Evolutionary conservation across 306 rosid genomes (phyloP).

Genomic region (Quercus variabilis): DNA sequence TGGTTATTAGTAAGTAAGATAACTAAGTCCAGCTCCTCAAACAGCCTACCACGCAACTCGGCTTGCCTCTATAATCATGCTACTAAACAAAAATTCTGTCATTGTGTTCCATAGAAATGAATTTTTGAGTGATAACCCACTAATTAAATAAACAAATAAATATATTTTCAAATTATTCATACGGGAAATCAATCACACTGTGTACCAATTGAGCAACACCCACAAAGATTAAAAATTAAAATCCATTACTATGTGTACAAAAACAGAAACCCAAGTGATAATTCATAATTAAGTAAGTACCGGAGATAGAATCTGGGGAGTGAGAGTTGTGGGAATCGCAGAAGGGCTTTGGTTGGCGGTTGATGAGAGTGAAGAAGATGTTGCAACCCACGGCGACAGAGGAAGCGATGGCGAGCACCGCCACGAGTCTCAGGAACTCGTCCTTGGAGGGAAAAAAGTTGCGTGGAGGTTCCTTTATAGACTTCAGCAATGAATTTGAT

Average conservation of each 20-base stretch:
- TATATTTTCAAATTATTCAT: not conserved
- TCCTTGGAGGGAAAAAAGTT: slow-evolving; percentile 59
- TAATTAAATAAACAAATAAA: not conserved
- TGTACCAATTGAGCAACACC: not conserved
- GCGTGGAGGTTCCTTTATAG: slow-evolving; percentile 58
- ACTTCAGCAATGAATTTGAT: slow-evolving; percentile 19
- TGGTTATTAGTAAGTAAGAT: not conserved
- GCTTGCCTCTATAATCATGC: not conserved
- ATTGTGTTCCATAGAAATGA: not conserved
- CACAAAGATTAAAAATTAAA: not conserved
- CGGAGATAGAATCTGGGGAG: slow-evolving; percentile 37
- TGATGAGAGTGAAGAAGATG: slow-evolving; percentile 33
- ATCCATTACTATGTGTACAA: no score
- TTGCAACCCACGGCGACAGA: slow-evolving; percentile 48
- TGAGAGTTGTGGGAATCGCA: slow-evolving; percentile 42
- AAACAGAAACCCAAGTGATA: no score
- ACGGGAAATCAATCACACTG: not conserved
- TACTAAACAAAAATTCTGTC: not conserved
- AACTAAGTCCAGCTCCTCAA: not conserved
- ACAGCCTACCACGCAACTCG: not conserved
- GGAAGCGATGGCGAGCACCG: slow-evolving; percentile 52
- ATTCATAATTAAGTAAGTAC: slow-evolving; percentile 3
- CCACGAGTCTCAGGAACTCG: slow-evolving; percentile 46
- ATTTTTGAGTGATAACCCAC: not conserved
- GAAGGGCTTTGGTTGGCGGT: slow-evolving; percentile 44